phyloP scores from a whole-genome alignment of 345 rosid genomes.

The Brassica juncea region DNA sequence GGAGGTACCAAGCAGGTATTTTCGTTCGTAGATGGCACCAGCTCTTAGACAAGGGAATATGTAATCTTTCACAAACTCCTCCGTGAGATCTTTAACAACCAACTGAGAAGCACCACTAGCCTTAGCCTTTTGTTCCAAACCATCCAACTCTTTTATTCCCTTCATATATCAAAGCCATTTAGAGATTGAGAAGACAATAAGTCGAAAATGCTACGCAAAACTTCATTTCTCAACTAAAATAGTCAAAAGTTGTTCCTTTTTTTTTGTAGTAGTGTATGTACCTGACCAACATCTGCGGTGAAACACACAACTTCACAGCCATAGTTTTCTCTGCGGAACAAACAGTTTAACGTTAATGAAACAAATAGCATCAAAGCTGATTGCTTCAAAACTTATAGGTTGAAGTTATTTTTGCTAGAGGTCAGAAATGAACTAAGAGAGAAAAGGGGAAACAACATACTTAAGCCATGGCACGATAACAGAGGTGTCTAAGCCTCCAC shows the following conservation, averaged over 20 bases:
- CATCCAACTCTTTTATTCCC: slow-evolving; percentile 90
- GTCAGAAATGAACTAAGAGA: background rate
- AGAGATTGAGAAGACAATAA: background rate
- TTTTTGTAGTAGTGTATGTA: slow-evolving; percentile 54
- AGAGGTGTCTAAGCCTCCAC: slow-evolving; percentile 97
- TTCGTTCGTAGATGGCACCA: slow-evolving; percentile 90
- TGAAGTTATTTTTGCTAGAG: background rate
- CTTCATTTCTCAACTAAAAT: background rate
- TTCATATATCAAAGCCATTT: slow-evolving; percentile 38
- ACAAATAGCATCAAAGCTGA: background rate
- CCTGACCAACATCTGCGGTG: slow-evolving; percentile 99
- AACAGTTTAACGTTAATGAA: background rate
- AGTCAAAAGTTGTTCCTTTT: too few relatives aligned
- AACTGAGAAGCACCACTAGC: slow-evolving; percentile 96
- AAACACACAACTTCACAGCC: slow-evolving; percentile 99
- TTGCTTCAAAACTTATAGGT: background rate
- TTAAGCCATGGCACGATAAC: slow-evolving; percentile 98
- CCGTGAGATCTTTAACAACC: slow-evolving; percentile 84
- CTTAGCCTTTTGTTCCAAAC: slow-evolving; percentile 88
- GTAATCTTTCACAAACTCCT: slow-evolving; percentile 89
- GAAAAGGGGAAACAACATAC: slow-evolving; percentile 41
- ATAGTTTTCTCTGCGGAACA: slow-evolving; percentile 72
- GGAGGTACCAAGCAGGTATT: slow-evolving; percentile 94
- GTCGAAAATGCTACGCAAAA: background rate
- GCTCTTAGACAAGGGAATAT: slow-evolving; percentile 91